Percentiles rank a stretch among this genome's conserved stretches.
Evolutionary conservation across 441 rosid species (phyloP).

Genomic region (Euphorbia schlechtendalii): DNA sequence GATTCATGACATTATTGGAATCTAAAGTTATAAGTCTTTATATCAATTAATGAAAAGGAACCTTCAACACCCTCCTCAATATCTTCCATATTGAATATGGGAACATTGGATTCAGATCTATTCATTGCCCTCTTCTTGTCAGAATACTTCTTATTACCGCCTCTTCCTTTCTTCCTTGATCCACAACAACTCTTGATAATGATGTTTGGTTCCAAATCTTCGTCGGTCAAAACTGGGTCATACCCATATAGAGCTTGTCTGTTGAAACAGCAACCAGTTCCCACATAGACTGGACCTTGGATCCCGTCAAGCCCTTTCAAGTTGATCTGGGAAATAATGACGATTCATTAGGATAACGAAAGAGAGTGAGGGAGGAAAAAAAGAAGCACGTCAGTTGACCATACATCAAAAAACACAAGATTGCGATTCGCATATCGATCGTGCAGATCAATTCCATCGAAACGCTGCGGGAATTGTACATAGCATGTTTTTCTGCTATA

Average conservation of each 20-base stretch:
- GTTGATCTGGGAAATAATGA: constrained; percentile 54
- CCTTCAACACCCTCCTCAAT: constrained; percentile 99
- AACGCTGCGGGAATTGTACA: constrained; percentile 97
- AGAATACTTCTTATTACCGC: constrained; percentile 53
- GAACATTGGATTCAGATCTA: constrained; percentile 91
- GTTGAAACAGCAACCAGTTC: constrained; percentile 95
- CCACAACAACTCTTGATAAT: constrained; percentile 95
- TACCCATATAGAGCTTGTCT: constrained; percentile 96
- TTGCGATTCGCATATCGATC: constrained; percentile 99
- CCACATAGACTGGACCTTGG: constrained; percentile 98
- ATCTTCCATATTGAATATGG: constrained; percentile 98
- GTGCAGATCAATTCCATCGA: constrained; percentile 96
- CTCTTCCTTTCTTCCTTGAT: constrained; percentile 77
- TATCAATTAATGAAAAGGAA: too few species aligned
- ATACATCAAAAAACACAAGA: constrained; percentile 94
- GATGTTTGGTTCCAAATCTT: constrained; percentile 86
- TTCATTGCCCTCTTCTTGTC: constrained; percentile 68
- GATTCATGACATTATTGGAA: too few species aligned
- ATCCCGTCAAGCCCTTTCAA: constrained; percentile 94
- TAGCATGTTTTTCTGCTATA: constrained; percentile 89
- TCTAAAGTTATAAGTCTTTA: too few species aligned
- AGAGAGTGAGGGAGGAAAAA: neutral
- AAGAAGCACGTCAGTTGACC: constrained; percentile 11
- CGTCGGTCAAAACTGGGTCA: constrained; percentile 87
- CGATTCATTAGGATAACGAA: constrained; percentile 6